Conservation (phyloP, 257 asterid genomes). For the Solanum dulcamara region DNA sequence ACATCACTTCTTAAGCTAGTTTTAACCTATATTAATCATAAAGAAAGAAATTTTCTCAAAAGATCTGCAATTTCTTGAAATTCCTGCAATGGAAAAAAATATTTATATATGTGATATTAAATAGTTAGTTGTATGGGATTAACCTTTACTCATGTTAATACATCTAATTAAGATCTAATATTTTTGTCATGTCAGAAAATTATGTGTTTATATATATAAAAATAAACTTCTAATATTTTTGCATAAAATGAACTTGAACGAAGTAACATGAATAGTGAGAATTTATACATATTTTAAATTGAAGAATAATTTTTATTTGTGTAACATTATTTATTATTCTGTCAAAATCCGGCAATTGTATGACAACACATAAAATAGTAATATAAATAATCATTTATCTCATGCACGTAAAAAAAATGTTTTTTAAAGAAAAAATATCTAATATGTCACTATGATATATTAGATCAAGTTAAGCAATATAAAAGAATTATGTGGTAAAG, state of each 20-base stretch:
- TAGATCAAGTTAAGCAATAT: no score
- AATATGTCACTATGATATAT: no score
- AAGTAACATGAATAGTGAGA: background rate
- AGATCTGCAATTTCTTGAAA: no score
- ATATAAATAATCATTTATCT: no score
- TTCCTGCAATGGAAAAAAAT: no score
- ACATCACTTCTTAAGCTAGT: no score
- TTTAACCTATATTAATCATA: background rate
- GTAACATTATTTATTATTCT: background rate
- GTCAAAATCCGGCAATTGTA: background rate
- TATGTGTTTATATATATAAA: no score
- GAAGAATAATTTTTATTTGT: background rate
- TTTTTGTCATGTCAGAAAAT: background rate
- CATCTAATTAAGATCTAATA: background rate
- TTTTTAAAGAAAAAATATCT: background rate
- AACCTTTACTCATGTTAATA: background rate
- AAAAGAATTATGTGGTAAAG: no score
- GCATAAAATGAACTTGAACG: background rate
- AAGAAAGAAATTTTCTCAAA: background rate
- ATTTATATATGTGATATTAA: background rate
- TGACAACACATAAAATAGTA: background rate
- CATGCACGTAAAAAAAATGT: background rate
- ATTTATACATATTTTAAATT: background rate
- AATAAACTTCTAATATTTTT: background rate
- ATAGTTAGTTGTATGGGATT: background rate